Base-by-base conservation (phyloP, 2,329 filamentous ascomycete genomes). In the Colletotrichum costaricense region DNA sequence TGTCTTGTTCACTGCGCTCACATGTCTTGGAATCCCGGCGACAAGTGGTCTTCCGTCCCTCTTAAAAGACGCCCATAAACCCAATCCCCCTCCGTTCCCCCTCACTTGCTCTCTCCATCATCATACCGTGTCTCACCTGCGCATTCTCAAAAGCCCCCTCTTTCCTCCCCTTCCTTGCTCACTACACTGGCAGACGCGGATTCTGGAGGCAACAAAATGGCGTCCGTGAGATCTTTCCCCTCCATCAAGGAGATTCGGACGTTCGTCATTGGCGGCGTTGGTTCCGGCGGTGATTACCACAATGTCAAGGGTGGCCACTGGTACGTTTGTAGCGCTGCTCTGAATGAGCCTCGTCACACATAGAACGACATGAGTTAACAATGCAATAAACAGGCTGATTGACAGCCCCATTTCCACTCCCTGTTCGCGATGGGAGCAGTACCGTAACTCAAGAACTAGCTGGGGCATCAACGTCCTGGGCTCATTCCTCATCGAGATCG, bases 391-490 rank as follows among this genome's bases (percentile, higher is more conserved):
- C 83, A 97, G 95, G 95, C 87, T 98, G 77, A 93, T 98, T 76
- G 95, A 98, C 84, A 93, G 93, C 74, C 92, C 95, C 77, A 98
- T 98, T 81, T 95, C 95, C 2, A 98, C 95, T 1, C 95, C 95
- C 7, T 97, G 95, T 89, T 96, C 95, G 63, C 90, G 91, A 83
- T 98, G 95, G 90, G 94, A 97, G 76, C 87, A 95, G 78, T 98
- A 97, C 84, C 92, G 95, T 76, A 91, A 92, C 74, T 98, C 95
- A 49, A 89, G 95, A 78, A 98, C 95, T 14, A 95, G 92, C 81
- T 98, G 95, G 94, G 95, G 95, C 49, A 98, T 98, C 88, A 98
- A 98, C 78, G 95, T 98, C 8, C 86, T 98, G 30, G 95, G 95
- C 2, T 97, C 95, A 0, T 97, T 98, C 84, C 93, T 95, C 78